A percentile compares a stretch with the other conserved stretches of the same genome.
Evolutionary conservation across 208 protist species (phyloP).

Genomic region (Naegleria lovaniensis): DNA sequence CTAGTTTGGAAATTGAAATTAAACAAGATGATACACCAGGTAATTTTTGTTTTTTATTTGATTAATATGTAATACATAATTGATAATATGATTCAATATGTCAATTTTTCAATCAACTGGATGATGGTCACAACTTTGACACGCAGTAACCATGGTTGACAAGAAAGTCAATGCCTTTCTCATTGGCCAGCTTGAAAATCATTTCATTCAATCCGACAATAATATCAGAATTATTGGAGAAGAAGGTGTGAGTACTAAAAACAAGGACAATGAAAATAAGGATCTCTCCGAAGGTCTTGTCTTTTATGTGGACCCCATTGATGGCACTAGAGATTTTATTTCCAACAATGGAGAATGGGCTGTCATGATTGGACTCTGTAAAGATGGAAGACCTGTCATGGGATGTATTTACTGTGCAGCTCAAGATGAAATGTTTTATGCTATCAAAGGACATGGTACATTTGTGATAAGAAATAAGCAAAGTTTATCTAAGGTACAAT

Average conservation of each 20-base stretch:
- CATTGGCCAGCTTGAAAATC: not conserved
- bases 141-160: conserved; percentile 15
- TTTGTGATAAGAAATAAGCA: not conserved
- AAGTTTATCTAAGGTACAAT: not conserved
- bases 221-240: conserved; percentile 12
- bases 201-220: not conserved
- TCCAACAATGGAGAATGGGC: conserved; percentile 22
- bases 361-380: conserved; percentile 18
- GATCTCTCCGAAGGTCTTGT: not conserved
- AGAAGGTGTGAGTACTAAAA: not conserved
- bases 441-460: not conserved
- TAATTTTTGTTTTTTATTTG: not conserved
- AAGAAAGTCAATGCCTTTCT: not conserved
- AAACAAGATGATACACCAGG: not conserved
- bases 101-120: too few relatives aligned
- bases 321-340: conserved; percentile 24
- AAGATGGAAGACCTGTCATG: not conserved
- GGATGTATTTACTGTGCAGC: not conserved
- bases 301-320: conserved; percentile 19
- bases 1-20: not conserved
- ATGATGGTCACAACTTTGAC: too few relatives aligned
- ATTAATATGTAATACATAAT: too few relatives aligned
- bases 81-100: too few relatives aligned
- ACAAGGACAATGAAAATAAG: not conserved
- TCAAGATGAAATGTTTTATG: conserved; percentile 18